Percentiles rank a stretch among this genome's conserved stretches.
Conservation (phyloP, 1,284 basidiomycete genomes). For the Erythrobasidium hasegawianum region DNA sequence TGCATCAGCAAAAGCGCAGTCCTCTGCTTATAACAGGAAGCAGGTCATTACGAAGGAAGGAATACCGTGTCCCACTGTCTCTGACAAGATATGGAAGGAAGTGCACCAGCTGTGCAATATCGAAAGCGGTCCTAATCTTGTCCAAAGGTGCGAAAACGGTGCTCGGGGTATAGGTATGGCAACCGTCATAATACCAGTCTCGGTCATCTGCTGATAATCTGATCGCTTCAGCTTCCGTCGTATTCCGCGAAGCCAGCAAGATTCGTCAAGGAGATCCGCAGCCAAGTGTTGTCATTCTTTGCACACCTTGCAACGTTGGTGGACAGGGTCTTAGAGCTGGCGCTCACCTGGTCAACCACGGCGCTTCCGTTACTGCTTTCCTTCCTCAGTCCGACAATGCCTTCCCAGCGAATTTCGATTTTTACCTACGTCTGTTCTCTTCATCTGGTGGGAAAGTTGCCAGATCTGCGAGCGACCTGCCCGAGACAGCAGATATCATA, state of each 20-base stretch:
- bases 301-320: slow-evolving; percentile 22
- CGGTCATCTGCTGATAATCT: not conserved
- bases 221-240: slow-evolving; percentile 17
- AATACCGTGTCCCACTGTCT: slow-evolving; percentile 25
- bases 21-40: not conserved
- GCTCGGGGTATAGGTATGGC: slow-evolving; percentile 35
- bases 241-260: slow-evolving; percentile 19
- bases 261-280: not conserved
- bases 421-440: slow-evolving; percentile 34
- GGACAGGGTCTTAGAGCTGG: slow-evolving; percentile 28
- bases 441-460: slow-evolving; percentile 31
- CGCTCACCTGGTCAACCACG: slow-evolving; percentile 35
- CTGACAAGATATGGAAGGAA: slow-evolving; percentile 38
- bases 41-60: slow-evolving; percentile 17
- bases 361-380: slow-evolving; percentile 26
- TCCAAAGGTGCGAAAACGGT: slow-evolving; percentile 39
- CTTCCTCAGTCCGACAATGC: slow-evolving; percentile 31
- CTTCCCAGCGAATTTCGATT: slow-evolving; percentile 28
- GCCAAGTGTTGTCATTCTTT: slow-evolving; percentile 27
- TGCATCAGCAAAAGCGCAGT: not conserved
- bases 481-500: slow-evolving; percentile 31
- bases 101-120: slow-evolving; percentile 41
- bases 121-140: slow-evolving; percentile 39
- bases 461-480: slow-evolving; percentile 25
- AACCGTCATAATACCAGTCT: not conserved